phyloP scores from a whole-genome alignment of 805 yeast genomes.

The Priceomyces melissophilus region DNA sequence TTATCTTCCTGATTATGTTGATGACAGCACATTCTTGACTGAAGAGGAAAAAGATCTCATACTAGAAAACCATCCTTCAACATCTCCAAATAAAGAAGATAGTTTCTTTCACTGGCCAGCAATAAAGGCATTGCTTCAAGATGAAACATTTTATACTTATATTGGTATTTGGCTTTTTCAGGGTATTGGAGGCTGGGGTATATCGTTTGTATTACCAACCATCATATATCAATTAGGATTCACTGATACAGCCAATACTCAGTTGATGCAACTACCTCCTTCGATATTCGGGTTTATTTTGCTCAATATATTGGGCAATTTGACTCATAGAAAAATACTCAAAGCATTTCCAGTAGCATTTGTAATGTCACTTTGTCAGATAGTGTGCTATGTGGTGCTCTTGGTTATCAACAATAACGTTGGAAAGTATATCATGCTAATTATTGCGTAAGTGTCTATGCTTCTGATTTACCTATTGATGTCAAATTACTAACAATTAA shows the following conservation, averaged over 20 bases:
- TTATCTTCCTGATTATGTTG: constrained; percentile 11
- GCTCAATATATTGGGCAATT: constrained; percentile 9
- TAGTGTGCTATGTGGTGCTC: constrained; percentile 11
- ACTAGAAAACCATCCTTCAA: constrained; percentile 6
- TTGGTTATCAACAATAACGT: constrained; percentile 4
- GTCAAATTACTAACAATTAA: constrained; percentile 1
- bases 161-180: constrained; percentile 13
- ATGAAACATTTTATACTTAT: constrained; percentile 12
- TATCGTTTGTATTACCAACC: constrained; percentile 17
- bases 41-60: constrained; percentile 8
- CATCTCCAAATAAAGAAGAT: constrained; percentile 10
- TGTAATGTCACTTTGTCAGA: constrained; percentile 10
- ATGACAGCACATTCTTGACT: constrained; percentile 9
- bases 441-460: constrained; percentile 8
- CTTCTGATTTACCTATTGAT: no score
- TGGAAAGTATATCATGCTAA: constrained; percentile 12
- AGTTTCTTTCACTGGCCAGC: constrained; percentile 7
- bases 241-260: constrained; percentile 17
- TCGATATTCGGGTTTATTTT: constrained; percentile 11
- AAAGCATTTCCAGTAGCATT: constrained; percentile 12
- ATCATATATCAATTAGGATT: constrained; percentile 17
- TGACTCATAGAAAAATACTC: constrained; percentile 9
- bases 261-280: constrained; percentile 17
- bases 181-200: constrained; percentile 17
- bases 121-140: constrained; percentile 8